These are phyloP conservation scores for Parafenestella ontariensis DNA, from an alignment of 2,329 filamentous ascomycete genomes.

Conservation along the genomic window DNA sequence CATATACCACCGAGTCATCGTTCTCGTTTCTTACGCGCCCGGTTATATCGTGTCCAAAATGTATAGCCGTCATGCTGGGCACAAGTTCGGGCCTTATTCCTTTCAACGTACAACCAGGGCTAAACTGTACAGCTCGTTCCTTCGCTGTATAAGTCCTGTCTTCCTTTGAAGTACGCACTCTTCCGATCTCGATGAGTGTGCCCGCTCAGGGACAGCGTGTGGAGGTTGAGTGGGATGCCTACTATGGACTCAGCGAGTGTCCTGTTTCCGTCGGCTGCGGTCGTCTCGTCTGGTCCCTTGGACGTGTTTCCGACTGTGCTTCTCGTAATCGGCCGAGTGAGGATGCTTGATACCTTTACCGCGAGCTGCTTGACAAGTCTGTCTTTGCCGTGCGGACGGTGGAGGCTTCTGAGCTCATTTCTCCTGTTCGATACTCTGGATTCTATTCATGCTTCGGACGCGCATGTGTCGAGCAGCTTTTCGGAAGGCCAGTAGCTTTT, in stretches of 20 bases:
- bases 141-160: background rate
- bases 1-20: no score
- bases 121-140: background rate
- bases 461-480: background rate
- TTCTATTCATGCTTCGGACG: background rate
- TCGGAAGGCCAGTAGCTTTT: background rate
- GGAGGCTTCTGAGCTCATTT: background rate
- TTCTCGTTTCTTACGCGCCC: no score
- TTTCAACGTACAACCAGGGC: no score
- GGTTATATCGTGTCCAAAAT: no score
- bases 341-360: background rate
- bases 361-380: background rate
- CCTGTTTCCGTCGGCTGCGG: background rate
- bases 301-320: background rate
- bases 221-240: no score
- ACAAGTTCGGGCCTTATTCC: no score
- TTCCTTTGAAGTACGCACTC: background rate
- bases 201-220: no score
- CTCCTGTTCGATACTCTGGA: background rate
- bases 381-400: background rate
- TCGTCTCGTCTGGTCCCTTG: background rate
- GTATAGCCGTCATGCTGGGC: no score
- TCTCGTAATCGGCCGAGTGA: background rate
- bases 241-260: no score
- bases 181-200: background rate